Percentiles rank a stretch among this genome's conserved stretches.
phyloP scores from a whole-genome alignment of 2,329 filamentous ascomycete species.

The Aspergillus cejpii region DNA sequence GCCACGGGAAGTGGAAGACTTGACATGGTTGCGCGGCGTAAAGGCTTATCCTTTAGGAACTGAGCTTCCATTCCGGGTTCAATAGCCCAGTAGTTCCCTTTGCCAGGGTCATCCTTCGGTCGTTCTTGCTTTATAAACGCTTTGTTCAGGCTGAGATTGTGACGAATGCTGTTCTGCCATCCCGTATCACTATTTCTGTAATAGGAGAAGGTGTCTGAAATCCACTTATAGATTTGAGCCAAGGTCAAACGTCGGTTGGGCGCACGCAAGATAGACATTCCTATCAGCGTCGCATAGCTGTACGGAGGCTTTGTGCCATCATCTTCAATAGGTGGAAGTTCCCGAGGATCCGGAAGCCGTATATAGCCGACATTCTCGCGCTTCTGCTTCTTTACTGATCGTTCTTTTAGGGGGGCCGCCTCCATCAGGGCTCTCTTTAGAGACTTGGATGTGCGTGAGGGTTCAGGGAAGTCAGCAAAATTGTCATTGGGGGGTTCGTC shows the following conservation, averaged over 20 bases:
- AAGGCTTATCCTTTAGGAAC: constrained; percentile 80
- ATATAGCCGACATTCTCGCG: constrained; percentile 47
- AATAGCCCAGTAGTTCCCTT: constrained; percentile 96
- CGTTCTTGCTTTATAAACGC: constrained; percentile 92
- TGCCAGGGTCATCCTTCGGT: constrained; percentile 93
- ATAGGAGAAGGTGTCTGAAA: constrained; percentile 87
- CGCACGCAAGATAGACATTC: constrained; percentile 90
- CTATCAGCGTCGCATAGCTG: constrained; percentile 92
- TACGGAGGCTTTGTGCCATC: constrained; percentile 83
- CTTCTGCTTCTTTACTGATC: constrained; percentile 62
- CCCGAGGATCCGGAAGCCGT: constrained; percentile 61
- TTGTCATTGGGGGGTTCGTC: constrained; percentile 38
- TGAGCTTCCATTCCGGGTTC: constrained; percentile 80
- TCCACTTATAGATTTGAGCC: constrained; percentile 98
- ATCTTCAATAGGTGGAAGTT: constrained; percentile 76
- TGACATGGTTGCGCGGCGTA: constrained; percentile 42
- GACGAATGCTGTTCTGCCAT: constrained; percentile 98
- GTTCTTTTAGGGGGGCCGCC: constrained; percentile 64
- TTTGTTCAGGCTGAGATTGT: constrained; percentile 96
- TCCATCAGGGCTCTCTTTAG: constrained; percentile 63
- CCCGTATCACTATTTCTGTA: constrained; percentile 79
- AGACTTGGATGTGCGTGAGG: constrained; percentile 40
- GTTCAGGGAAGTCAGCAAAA: constrained; percentile 45
- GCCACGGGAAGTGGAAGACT: constrained; percentile 36
- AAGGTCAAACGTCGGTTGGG: constrained; percentile 77